Percentiles rank a stretch among this genome's conserved stretches.
Conservation (phyloP, 805 yeast species). For the Lachancea thermotolerans region DNA sequence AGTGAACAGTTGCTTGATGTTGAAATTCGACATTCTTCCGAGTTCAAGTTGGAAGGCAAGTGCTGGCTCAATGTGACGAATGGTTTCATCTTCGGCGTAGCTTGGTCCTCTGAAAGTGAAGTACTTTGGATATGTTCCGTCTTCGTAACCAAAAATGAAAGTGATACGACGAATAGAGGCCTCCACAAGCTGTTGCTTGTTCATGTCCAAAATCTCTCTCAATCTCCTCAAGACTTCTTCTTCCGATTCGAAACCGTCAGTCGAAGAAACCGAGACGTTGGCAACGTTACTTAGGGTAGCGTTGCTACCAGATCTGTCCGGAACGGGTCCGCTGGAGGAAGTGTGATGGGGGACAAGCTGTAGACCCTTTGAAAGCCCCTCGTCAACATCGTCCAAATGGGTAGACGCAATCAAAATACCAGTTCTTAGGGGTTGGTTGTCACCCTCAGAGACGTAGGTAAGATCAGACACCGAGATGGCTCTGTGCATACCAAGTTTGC, state of each 20-base stretch:
- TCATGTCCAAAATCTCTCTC: conserved; percentile 56
- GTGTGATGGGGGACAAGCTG: conserved; percentile 54
- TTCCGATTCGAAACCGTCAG: conserved; percentile 71
- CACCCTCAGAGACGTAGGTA: conserved; percentile 74
- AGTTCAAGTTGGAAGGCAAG: conserved; percentile 95
- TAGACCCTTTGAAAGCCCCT: conserved; percentile 66
- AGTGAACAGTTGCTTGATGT: conserved; percentile 89
- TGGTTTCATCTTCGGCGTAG: conserved; percentile 80
- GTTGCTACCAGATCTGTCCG: conserved; percentile 37
- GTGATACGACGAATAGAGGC: conserved; percentile 88
- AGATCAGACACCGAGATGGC: conserved; percentile 92
- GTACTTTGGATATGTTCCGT: conserved; percentile 89
- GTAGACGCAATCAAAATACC: conserved; percentile 78
- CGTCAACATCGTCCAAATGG: conserved; percentile 88
- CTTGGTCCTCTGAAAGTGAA: conserved; percentile 90
- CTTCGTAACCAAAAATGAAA: conserved; percentile 74
- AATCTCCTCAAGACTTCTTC: conserved; percentile 59
- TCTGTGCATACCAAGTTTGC: conserved; percentile 56
- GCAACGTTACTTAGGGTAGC: conserved; percentile 66
- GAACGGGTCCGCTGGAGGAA: conserved; percentile 40
- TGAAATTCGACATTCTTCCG: conserved; percentile 88
- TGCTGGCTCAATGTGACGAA: conserved; percentile 98
- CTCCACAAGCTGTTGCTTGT: conserved; percentile 59
- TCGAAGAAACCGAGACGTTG: conserved; percentile 66
- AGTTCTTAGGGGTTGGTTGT: conserved; percentile 60